Base-by-base conservation (phyloP, 768 basidiomycete species). In the Pleurotus sapidus region DNA sequence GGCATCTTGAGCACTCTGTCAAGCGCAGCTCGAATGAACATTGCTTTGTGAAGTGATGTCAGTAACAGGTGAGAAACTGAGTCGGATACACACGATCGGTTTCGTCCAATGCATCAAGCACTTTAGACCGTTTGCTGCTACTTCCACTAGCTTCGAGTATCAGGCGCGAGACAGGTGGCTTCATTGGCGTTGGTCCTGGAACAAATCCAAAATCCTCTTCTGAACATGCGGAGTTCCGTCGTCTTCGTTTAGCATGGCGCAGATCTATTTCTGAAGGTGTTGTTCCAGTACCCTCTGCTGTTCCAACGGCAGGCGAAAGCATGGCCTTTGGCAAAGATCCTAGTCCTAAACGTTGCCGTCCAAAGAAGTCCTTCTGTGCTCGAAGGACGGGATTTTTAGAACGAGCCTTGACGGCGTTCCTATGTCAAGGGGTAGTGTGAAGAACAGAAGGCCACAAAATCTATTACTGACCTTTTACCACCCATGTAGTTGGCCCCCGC, bases 401-500 rank as follows among this genome's bases (percentile, higher is more conserved):
- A 55, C 83, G 80, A 0, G 83, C 76, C 65, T 79, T 84, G 17
- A 81, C 82, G 1, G 76, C 74, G 63, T 83, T 89, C 63, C 88
- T 89, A 56, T 39, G 8, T 49, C 56, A 30, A 18, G 51, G 12
- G 18, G 40, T 18, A 23, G 39, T 56, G n/a, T 34, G 46, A 30
- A 17, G 9, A 42, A 34, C 30, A 46, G 37, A 20, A 42, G 8
- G 34, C 18, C 30, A 4, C 43, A 49, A 7, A 12, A 25, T 25
- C 49, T 8, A 15, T 56, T 53, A 17, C 68, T 37, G 48, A 85
- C 87, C 84, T 77, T 72, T 82, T 86, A 11, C 88, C 88, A 20
- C 88, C 88, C 86, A 87, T 89, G 60, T 89, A 89, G 63, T 89
- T 89, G 27, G 86, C 88, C 5, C 88, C 87, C 18, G 72, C 71